Conservation (phyloP, 768 basidiomycete species). For the Leccinum arenicola region DNA sequence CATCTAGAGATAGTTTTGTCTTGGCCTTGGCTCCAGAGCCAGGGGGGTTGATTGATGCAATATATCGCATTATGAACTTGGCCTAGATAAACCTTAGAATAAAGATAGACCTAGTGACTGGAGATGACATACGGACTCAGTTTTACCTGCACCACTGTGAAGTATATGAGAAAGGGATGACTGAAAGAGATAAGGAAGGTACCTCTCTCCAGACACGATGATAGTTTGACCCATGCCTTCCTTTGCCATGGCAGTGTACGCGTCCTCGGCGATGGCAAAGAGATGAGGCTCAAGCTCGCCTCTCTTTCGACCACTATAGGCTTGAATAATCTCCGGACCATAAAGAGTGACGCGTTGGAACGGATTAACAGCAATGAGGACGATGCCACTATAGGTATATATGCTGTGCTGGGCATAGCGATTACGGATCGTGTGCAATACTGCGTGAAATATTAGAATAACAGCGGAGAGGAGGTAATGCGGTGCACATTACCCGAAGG, state of each 20-base stretch:
- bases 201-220: slow-evolving; percentile 98
- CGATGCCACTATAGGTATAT: slow-evolving; percentile 98
- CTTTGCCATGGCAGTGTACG: slow-evolving; percentile 95
- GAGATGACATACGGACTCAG: slow-evolving; percentile 73
- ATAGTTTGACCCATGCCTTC: slow-evolving; percentile 96
- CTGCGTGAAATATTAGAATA: slow-evolving; percentile 38
- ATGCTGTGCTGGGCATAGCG: slow-evolving; percentile 97
- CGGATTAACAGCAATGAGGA: slow-evolving; percentile 97
- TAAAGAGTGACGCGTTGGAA: slow-evolving; percentile 98
- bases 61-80: slow-evolving; percentile 99
- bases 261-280: slow-evolving; percentile 99
- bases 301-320: slow-evolving; percentile 87
- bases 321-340: slow-evolving; percentile 95
- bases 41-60: slow-evolving; percentile 94
- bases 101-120: neutral
- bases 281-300: slow-evolving; percentile 97
- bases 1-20: slow-evolving; percentile 74
- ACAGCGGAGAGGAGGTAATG: neutral
- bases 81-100: slow-evolving; percentile 47
- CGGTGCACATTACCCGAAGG: slow-evolving; percentile 72
- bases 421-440: slow-evolving; percentile 94
- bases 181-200: slow-evolving; percentile 21
- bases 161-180: slow-evolving; percentile 11
- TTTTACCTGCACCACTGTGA: slow-evolving; percentile 96
- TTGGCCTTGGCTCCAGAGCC: slow-evolving; percentile 57